Conservation (phyloP, 805 yeast species). For the Yarrowia osloensis region DNA sequence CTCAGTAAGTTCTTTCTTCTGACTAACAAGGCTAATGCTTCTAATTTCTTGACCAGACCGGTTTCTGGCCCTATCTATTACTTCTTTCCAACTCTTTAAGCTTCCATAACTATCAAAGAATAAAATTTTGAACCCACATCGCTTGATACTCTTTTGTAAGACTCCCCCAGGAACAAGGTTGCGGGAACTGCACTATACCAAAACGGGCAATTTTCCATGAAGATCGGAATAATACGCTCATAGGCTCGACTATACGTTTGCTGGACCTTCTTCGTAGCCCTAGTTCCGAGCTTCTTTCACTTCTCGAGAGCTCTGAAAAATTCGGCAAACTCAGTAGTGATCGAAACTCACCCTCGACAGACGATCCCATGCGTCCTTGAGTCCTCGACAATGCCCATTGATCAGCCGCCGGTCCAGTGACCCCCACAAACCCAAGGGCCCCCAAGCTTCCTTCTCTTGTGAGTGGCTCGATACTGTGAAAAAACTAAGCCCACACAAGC, state of each 20-base stretch:
- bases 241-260: neutral
- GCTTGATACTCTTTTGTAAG: neutral
- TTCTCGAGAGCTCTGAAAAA: neutral
- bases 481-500: neutral
- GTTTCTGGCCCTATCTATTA: neutral
- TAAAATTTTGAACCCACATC: neutral
- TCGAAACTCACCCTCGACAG: neutral
- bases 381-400: neutral
- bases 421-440: neutral
- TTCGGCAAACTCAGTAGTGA: neutral
- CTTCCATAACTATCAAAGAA: neutral
- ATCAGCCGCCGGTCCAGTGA: neutral
- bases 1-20: neutral
- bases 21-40: neutral
- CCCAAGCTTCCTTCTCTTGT: neutral
- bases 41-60: neutral
- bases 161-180: slow-evolving; percentile 24
- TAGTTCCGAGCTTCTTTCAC: neutral
- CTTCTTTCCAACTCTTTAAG: slow-evolving; percentile 11
- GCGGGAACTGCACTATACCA: slow-evolving; percentile 2
- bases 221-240: neutral
- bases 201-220: neutral
- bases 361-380: no score
- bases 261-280: neutral
- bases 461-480: slow-evolving; percentile 4